Evolutionary conservation across 306 rosid genomes (phyloP), one percentile per base, ranked within the genome.

Genomic region (Biancaea sappan): DNA sequence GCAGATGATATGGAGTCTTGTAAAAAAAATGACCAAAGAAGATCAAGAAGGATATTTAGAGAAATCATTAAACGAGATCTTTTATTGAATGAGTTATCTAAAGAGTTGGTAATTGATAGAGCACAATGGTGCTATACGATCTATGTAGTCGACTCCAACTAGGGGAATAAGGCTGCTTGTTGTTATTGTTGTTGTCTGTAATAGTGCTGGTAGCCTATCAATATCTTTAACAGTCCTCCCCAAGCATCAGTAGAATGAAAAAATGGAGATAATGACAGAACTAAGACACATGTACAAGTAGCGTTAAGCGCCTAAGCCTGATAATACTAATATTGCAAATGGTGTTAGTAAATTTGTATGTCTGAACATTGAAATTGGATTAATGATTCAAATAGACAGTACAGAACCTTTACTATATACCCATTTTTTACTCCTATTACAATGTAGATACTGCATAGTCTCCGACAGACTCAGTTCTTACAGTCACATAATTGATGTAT

Each of bases 231-330:
- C 44, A 41, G 43, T 54, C 28, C 8, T 1, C 1, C 66, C 15
- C 18, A 16, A 10, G 19, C 57, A 9, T 54, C 31, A 60, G 4
- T 28, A 28, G 25, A 22, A 28, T 22, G 19, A 60, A 60, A 35
- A 72, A 73, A 29, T 25, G 44, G 44, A 73, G 46, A 26, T 44
- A 50, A 44, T 43, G 44, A 47, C 57, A 57, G 21, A 71, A 16
- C 38, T 57, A 46, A 56, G 61, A 47, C 25, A 28, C 24, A 44
- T 44, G 8, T 72, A 11, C 13, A 58, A 28, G 48, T 14, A 18
- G 15, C 48, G 21, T 22, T 32, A n/a, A 38, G 13, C 5, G 48
- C 46, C 46, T 40, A 14, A 40, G 48, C 48, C n/a, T 10, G 48
- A 12, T 5, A 2, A 43, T 43, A 43, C 1, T 43, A 43, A 43